Conservation (phyloP, 108 stramenopile species). For the Stephanodiscus triporus region DNA sequence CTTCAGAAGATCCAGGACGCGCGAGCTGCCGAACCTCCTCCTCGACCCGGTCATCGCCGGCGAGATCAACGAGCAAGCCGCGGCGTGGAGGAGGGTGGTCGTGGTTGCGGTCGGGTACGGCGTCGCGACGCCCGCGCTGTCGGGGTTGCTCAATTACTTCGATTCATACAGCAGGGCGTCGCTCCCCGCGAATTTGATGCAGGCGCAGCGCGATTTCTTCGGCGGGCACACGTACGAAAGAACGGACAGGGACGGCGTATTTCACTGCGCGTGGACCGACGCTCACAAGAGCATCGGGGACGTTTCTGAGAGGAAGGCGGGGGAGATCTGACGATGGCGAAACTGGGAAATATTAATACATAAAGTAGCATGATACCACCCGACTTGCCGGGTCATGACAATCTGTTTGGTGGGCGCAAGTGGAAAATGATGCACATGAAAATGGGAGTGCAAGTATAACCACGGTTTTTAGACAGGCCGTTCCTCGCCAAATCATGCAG, state of each 20-base stretch:
- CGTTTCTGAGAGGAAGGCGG: conserved; percentile 86
- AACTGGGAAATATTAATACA: no score
- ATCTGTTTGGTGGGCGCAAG: no score
- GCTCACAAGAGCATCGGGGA: conserved; percentile 95
- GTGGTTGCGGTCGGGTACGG: conserved; percentile 90
- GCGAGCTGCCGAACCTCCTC: conserved; percentile 87
- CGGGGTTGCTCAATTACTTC: conserved; percentile 92
- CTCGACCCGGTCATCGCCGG: conserved; percentile 92
- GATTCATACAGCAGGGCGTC: conserved; percentile 91
- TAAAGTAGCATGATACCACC: no score
- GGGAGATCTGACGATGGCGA: conserved; percentile 74
- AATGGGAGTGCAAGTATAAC: no score
- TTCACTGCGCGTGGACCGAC: conserved; percentile 94
- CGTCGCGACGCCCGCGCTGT: conserved; percentile 88
- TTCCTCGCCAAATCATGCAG: no score
- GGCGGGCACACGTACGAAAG: conserved; percentile 98
- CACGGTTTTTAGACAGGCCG: no score
- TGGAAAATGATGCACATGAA: no score
- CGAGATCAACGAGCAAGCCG: conserved; percentile 80
- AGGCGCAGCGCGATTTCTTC: conserved; percentile 99
- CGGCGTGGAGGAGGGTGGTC: conserved; percentile 94
- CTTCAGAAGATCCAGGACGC: conserved; percentile 95
- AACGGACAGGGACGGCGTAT: conserved; percentile 81
- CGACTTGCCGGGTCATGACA: no score
- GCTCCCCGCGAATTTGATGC: conserved; percentile 94